Conservation (phyloP, 2,329 filamentous ascomycete species). For the Hypoxylon sp. region DNA sequence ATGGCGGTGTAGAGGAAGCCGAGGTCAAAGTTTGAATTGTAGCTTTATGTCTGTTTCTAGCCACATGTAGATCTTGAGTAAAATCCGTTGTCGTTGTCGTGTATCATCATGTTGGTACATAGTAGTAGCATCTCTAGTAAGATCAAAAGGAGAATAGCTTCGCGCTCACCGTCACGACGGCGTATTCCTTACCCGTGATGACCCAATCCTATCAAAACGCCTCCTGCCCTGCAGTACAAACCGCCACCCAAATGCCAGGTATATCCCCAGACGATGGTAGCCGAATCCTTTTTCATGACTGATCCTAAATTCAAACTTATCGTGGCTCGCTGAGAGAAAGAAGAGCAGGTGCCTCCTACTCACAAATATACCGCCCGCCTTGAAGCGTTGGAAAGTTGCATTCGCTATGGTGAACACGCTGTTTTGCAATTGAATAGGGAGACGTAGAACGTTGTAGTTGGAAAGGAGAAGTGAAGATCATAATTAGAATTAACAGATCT, state of each 20-base stretch:
- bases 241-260: conserved; percentile 20
- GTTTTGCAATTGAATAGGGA: conserved; percentile 2
- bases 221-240: conserved; percentile 21
- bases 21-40: conserved; percentile 19
- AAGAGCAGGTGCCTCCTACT: conserved; percentile 9
- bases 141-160: conserved; percentile 22
- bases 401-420: conserved; percentile 20
- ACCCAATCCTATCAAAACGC: conserved; percentile 24
- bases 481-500: conserved; percentile 27
- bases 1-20: conserved; percentile 35
- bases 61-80: conserved; percentile 22
- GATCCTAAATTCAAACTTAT: conserved; percentile 8
- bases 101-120: conserved; percentile 39
- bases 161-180: conserved; percentile 23
- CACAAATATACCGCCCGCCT: conserved; percentile 21
- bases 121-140: conserved; percentile 28
- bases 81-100: conserved; percentile 29
- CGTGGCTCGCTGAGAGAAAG: conserved; percentile 13
- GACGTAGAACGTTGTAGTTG: conserved; percentile 5
- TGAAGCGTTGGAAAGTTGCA: conserved; percentile 24
- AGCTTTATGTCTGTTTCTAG: conserved; percentile 34
- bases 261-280: conserved; percentile 6
- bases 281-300: conserved; percentile 8
- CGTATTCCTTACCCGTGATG: conserved; percentile 4
- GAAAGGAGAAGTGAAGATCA: conserved; percentile 15